These are phyloP conservation scores for Kernera saxatilis DNA, from an alignment of 345 rosid species.

Conservation along the genomic window DNA sequence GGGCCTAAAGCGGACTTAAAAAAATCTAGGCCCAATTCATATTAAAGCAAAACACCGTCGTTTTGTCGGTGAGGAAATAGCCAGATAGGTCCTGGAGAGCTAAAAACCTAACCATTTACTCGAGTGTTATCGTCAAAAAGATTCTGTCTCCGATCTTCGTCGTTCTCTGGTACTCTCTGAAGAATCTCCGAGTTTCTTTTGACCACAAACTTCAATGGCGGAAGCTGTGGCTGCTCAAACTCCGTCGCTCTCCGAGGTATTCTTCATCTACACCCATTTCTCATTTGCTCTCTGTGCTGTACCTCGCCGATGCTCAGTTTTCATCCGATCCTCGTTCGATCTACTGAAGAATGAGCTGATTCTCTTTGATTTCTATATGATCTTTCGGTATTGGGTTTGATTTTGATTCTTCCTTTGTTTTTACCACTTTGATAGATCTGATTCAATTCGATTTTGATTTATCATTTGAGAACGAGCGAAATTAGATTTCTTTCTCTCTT, in stretches of 20 bases:
- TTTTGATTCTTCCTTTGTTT: background rate
- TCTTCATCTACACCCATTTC: background rate
- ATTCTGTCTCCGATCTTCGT: constrained; percentile 27
- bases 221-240: constrained; percentile 40
- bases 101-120: constrained; percentile 24
- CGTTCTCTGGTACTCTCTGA: constrained; percentile 12
- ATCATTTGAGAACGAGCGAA: background rate
- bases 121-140: constrained; percentile 4
- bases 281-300: background rate
- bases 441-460: background rate
- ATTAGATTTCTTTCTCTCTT: background rate
- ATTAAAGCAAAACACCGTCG: background rate
- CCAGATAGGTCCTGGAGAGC: constrained; percentile 9
- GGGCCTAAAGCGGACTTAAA: background rate
- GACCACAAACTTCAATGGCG: constrained; percentile 51
- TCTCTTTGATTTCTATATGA: background rate
- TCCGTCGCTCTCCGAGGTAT: constrained; percentile 65
- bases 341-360: constrained; percentile 5
- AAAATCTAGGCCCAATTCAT: background rate
- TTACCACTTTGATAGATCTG: constrained; percentile 16
- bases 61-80: constrained; percentile 5
- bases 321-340: background rate
- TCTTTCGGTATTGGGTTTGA: background rate
- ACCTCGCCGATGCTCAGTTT: background rate
- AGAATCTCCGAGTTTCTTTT: constrained; percentile 15